Evolutionary conservation across 2,329 filamentous ascomycete genomes (phyloP), one percentile per base, ranked within the genome.

Genomic region (Epichloe sibirici): DNA sequence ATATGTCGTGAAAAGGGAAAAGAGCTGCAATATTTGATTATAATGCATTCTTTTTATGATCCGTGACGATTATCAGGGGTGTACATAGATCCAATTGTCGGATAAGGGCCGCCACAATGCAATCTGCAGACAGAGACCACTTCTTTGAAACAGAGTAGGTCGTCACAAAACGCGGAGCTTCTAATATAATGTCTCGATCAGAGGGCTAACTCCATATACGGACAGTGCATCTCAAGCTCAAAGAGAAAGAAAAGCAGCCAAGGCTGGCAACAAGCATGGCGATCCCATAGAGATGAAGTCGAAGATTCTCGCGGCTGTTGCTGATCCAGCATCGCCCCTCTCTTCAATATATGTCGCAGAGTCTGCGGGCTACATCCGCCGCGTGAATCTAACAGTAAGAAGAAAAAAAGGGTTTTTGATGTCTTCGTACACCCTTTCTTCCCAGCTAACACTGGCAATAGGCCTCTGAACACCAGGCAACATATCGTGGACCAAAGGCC

Each of bases 61-160:
- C 9, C 31, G 3, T 4, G 4, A 31, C 3, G 8, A 31, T 31
- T 31, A 8, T 11, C 31, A 31, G 9, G 9, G 9, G 31, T 11
- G 2, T 1, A 11, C 9, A 11, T 31, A 31, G 8, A 31, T 31
- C 9, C 9, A 11, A 31, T 31, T 11, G 31, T 11, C 31, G 31
- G 9, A 31, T 39, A 39, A 39, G n/a, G 31, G 12, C 40, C 57
- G 53, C 55, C 56, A 84, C 80, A 74, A 85, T 86, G 67, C 78
- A 81, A 57, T 86, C 86, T 31, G 77, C 79, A 49, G 81, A 95
- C 63, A 78, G 83, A 49, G 83, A 86, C 34, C 82, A 93, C 64
- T 97, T 94, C 74, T 97, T 97, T 65, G 88, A 96, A 69, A 94
- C 90, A 34, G 86, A 90, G 88, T 93, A 71, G 69, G 83, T 67